Evolutionary conservation across 148 eudicot species (phyloP).

Genomic region (Simmondsia chinensis): DNA sequence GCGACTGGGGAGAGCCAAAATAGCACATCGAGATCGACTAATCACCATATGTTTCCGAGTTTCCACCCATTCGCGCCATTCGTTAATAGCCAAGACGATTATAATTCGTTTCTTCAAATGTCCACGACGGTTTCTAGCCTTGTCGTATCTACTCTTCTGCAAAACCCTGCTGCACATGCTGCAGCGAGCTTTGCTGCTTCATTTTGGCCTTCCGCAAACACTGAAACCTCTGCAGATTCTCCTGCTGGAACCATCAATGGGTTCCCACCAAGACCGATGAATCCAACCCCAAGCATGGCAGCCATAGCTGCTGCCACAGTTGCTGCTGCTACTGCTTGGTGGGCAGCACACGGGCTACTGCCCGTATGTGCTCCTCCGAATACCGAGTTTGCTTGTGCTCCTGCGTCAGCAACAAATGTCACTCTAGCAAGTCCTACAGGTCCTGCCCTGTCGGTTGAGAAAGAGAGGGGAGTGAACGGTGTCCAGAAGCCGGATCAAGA

Average conservation of each 20-base stretch:
- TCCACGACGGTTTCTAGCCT: slow-evolving; percentile 73
- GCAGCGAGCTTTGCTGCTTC: slow-evolving; percentile 87
- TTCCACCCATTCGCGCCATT: slow-evolving; percentile 42
- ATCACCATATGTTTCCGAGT: slow-evolving; percentile 34
- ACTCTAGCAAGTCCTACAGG: slow-evolving; percentile 16
- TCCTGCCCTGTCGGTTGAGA: slow-evolving; percentile 21
- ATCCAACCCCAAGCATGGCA: slow-evolving; percentile 58
- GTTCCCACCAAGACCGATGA: slow-evolving; percentile 29
- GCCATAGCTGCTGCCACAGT: slow-evolving; percentile 89
- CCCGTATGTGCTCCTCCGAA: slow-evolving; percentile 55
- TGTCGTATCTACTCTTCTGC: slow-evolving; percentile 63
- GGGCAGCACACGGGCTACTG: slow-evolving; percentile 85
- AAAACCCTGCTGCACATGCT: slow-evolving; percentile 90
- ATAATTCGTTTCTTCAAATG: slow-evolving; percentile 44
- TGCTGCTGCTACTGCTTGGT: slow-evolving; percentile 98
- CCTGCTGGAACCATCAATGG: slow-evolving; percentile 22
- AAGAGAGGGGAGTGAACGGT: slow-evolving; percentile 31
- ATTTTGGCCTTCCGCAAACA: slow-evolving; percentile 50
- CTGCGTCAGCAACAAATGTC: slow-evolving; percentile 25
- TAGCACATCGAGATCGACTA: slow-evolving; percentile 37
- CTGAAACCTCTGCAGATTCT: slow-evolving; percentile 37
- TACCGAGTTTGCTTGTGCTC: slow-evolving; percentile 35
- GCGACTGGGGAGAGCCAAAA: slow-evolving; percentile 39
- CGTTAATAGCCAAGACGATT: slow-evolving; percentile 41
- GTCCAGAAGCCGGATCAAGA: slow-evolving; percentile 24